phyloP scores from a whole-genome alignment of 2,329 filamentous ascomycete species.

The Xylaria hypoxylon region DNA sequence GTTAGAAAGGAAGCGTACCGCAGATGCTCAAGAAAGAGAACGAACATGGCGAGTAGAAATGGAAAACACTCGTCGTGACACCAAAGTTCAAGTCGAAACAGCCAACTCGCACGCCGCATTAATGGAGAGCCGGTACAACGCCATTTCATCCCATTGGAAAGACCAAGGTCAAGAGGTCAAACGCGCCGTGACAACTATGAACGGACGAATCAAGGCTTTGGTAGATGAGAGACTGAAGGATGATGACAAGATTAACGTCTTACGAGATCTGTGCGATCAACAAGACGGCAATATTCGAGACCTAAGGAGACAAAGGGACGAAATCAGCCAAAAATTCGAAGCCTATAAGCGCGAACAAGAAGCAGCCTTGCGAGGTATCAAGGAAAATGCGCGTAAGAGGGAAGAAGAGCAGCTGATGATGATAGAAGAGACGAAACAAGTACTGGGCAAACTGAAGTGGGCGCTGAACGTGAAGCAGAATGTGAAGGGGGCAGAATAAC shows the following conservation, averaged over 20 bases:
- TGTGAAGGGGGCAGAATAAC: slow-evolving; percentile 65
- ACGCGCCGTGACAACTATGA: slow-evolving; percentile 61
- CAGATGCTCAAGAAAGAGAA: slow-evolving; percentile 70
- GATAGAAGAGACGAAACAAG: slow-evolving; percentile 68
- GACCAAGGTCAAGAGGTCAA: slow-evolving; percentile 73
- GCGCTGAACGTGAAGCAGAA: slow-evolving; percentile 75
- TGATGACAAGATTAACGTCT: slow-evolving; percentile 71
- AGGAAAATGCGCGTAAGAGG: slow-evolving; percentile 65
- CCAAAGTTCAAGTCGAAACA: slow-evolving; percentile 72
- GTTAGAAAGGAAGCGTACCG: slow-evolving; percentile 70
- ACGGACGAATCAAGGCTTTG: slow-evolving; percentile 65
- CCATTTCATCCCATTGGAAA: slow-evolving; percentile 74
- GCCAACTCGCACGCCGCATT: slow-evolving; percentile 73
- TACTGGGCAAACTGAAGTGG: slow-evolving; percentile 78
- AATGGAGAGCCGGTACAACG: slow-evolving; percentile 77
- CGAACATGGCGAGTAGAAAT: slow-evolving; percentile 71
- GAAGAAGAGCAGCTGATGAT: slow-evolving; percentile 71
- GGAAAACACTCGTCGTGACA: slow-evolving; percentile 70
- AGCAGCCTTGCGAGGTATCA: slow-evolving; percentile 68
- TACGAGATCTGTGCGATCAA: slow-evolving; percentile 78
- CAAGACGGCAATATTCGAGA: slow-evolving; percentile 75
- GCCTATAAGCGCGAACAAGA: slow-evolving; percentile 74
- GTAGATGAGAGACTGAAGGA: slow-evolving; percentile 68
- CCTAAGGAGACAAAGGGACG: slow-evolving; percentile 70
- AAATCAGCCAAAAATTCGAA: slow-evolving; percentile 70